These are phyloP conservation scores for Corynascus novoguineensis DNA, from an alignment of 495 filamentous ascomycete species.

Conservation along the genomic window DNA sequence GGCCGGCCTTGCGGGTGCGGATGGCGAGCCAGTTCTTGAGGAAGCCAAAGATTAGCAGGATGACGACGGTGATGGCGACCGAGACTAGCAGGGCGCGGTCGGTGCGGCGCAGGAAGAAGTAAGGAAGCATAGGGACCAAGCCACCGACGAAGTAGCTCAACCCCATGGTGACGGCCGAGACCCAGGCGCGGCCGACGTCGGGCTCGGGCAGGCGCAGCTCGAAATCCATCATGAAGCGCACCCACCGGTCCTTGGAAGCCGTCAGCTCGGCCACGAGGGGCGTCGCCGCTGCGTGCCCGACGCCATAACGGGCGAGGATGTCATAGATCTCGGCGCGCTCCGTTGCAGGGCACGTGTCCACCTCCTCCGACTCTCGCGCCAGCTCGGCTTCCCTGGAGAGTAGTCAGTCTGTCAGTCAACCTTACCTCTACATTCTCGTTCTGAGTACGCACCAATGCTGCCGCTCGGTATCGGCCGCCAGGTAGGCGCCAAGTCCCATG, in stretches of 20 bases:
- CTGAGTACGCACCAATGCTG: slow-evolving; percentile 1
- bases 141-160: slow-evolving; percentile 52
- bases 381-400: slow-evolving; percentile 45
- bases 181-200: slow-evolving; percentile 35
- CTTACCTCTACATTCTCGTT: not conserved
- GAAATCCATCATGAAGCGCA: slow-evolving; percentile 53
- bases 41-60: slow-evolving; percentile 50
- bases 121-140: slow-evolving; percentile 53
- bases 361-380: slow-evolving; percentile 39
- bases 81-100: slow-evolving; percentile 44
- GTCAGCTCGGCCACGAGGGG: slow-evolving; percentile 40
- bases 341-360: slow-evolving; percentile 34
- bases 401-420: slow-evolving; percentile 35
- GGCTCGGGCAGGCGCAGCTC: slow-evolving; percentile 46
- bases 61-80: slow-evolving; percentile 47
- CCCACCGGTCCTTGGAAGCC: slow-evolving; percentile 39
- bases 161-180: slow-evolving; percentile 49
- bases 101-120: slow-evolving; percentile 45
- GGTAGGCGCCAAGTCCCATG: slow-evolving; percentile 62
- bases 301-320: slow-evolving; percentile 40
- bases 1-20: slow-evolving; percentile 30
- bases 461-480: slow-evolving; percentile 44
- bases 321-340: slow-evolving; percentile 42
- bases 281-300: slow-evolving; percentile 26
- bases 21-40: slow-evolving; percentile 39